Evolutionary conservation across 2,329 filamentous ascomycete genomes (phyloP).

Genomic region (Aspergillus fijiensis): DNA sequence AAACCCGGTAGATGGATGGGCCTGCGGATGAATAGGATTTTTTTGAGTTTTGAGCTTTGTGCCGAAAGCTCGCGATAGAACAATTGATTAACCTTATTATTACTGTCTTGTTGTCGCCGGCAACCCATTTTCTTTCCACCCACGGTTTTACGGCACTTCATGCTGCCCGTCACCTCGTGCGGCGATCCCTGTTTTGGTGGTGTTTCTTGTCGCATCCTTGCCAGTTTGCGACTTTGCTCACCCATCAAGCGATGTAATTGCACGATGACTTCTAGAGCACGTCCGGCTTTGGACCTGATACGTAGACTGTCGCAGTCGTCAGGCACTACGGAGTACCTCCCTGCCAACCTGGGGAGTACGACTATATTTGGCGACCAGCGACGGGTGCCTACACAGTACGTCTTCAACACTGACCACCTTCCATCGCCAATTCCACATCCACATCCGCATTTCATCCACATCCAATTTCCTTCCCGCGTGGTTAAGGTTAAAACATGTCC

Average conservation of each 20-base stretch:
- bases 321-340: neutral
- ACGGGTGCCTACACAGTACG: too few species aligned
- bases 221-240: too few species aligned
- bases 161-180: too few species aligned
- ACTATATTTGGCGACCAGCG: neutral
- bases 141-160: too few species aligned
- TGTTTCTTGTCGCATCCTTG: too few species aligned
- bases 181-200: too few species aligned
- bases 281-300: neutral
- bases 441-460: neutral
- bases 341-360: neutral
- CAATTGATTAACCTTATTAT: neutral
- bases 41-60: too few species aligned
- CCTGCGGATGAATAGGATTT: neutral
- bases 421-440: neutral
- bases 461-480: neutral
- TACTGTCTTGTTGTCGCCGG: neutral
- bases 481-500: neutral
- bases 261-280: neutral
- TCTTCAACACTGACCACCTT: neutral
- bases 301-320: neutral
- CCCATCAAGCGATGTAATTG: too few species aligned
- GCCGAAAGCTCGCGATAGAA: neutral
- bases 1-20: neutral
- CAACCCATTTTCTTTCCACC: neutral